Conservation (phyloP, 305 asterid genomes). For the Nicotiana rustica region DNA sequence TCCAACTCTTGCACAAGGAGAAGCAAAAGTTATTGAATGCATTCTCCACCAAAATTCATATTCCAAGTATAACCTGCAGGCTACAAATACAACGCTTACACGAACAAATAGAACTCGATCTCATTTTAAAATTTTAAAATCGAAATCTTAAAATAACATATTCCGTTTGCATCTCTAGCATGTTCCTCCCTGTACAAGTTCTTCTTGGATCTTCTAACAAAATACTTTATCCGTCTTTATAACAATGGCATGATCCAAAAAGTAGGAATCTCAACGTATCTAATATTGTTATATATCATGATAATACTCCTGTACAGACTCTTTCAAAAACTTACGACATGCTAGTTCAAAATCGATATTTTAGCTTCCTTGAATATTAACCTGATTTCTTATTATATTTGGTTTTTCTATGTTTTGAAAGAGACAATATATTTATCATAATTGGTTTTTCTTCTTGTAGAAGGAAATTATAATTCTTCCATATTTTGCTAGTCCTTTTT, state of each 20-base stretch:
- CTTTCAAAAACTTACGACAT: not conserved
- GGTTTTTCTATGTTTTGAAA: no score
- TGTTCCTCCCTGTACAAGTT: not conserved
- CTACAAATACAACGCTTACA: no score
- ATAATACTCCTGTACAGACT: not conserved
- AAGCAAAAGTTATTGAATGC: not conserved
- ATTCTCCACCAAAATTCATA: not conserved
- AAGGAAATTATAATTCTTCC: no score
- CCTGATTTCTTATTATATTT: no score
- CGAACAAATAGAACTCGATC: not conserved
- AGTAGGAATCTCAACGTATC: not conserved
- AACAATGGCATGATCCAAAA: not conserved
- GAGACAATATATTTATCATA: no score
- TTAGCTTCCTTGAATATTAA: slow-evolving; percentile 3
- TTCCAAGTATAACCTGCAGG: not conserved
- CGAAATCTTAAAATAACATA: not conserved
- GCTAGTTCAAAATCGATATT: not conserved
- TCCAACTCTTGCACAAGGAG: slow-evolving; percentile 3
- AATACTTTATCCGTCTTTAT: not conserved
- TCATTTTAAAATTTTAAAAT: not conserved
- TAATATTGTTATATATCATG: not conserved
- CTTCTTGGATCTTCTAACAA: not conserved
- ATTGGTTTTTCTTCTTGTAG: no score
- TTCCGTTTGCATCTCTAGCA: not conserved
- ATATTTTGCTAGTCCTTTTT: no score